phyloP scores from a whole-genome alignment of 768 basidiomycete species.

The Lactarius evosmus region DNA sequence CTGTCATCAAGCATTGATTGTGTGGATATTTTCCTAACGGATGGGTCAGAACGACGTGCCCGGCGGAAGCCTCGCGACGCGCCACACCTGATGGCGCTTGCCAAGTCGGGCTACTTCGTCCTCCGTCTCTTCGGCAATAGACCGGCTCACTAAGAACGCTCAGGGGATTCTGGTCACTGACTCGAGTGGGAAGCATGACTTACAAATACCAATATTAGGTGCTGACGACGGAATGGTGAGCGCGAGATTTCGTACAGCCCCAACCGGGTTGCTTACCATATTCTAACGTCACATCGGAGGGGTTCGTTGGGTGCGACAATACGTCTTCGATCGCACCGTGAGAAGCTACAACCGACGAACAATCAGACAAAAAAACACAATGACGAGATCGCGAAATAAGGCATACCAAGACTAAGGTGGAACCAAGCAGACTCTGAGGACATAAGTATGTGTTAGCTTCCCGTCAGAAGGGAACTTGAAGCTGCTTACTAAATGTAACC shows the following conservation, averaged over 20 bases:
- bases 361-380: background rate
- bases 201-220: constrained; percentile 16
- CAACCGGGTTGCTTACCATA: background rate
- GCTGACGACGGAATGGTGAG: background rate
- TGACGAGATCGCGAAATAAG: background rate
- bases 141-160: constrained; percentile 6
- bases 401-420: constrained; percentile 13
- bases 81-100: constrained; percentile 5
- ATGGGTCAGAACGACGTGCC: background rate
- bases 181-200: background rate
- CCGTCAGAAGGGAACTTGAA: too few relatives aligned
- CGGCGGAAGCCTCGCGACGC: background rate
- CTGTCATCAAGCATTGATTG: background rate
- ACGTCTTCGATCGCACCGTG: background rate
- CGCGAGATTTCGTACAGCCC: too few relatives aligned
- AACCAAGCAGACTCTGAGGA: constrained; percentile 12
- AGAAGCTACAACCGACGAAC: constrained; percentile 1
- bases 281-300: background rate
- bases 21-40: background rate
- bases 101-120: constrained; percentile 1
- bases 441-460: background rate
- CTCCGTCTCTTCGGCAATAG: constrained; percentile 8
- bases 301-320: constrained; percentile 3
- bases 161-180: background rate
- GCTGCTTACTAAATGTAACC: constrained; percentile 13